Evolutionary conservation across 148 eudicot genomes (phyloP).

Genomic region (Rhododendron mucronatum): DNA sequence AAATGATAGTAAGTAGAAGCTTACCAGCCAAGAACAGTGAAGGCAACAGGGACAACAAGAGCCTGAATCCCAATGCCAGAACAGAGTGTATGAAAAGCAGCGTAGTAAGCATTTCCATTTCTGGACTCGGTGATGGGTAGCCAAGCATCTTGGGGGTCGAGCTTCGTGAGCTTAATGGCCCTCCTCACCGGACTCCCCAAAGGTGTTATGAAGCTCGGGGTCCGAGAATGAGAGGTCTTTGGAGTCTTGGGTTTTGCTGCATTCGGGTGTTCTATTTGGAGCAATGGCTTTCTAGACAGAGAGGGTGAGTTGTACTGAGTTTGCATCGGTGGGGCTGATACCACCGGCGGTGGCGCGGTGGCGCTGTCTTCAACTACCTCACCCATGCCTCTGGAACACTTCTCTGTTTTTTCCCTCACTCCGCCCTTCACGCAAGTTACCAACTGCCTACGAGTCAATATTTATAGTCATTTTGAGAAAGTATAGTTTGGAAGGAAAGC

Average conservation of each 20-base stretch:
- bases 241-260: background rate
- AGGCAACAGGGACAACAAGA: constrained; percentile 15
- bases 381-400: constrained; percentile 1
- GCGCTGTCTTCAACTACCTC: constrained; percentile 13
- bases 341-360: background rate
- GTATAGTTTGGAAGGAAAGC: background rate
- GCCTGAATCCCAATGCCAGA: constrained; percentile 13
- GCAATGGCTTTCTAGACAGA: constrained; percentile 6
- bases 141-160: constrained; percentile 19
- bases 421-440: background rate
- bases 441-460: background rate
- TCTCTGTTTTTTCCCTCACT: background rate
- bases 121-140: constrained; percentile 20
- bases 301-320: constrained; percentile 16
- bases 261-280: constrained; percentile 1
- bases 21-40: constrained; percentile 20
- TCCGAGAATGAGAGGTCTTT: background rate
- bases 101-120: constrained; percentile 14
- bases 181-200: constrained; percentile 14
- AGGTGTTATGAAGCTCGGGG: constrained; percentile 14
- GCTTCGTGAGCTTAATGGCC: constrained; percentile 4
- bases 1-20: background rate
- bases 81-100: constrained; percentile 19
- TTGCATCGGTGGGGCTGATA: constrained; percentile 5
- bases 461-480: background rate